Base-by-base conservation (phyloP, 2,329 filamentous ascomycete species). In the Sphaerostilbella broomeana region DNA sequence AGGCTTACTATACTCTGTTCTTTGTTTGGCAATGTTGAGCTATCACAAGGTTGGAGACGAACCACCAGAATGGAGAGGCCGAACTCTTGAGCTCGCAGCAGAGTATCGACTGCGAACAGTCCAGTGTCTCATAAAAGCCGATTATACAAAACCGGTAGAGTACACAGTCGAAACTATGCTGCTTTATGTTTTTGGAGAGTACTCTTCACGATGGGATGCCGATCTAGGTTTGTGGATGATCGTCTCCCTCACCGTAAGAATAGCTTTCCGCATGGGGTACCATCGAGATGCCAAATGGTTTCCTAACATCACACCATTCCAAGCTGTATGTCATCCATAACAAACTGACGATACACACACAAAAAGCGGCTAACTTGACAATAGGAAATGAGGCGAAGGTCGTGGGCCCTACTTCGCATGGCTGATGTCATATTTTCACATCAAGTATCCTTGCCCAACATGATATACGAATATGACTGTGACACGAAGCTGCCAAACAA, bases 41-140 rank as follows among this genome's bases (percentile, higher is more conserved):
- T 90, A 88, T 52, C 74, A 84, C 55, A 81, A 84, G 57, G 81
- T 84, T 33, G 84, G 84, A 3, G 85, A 90, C 49, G 86, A 89
- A 60, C 85, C 85, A 19, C 71, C 79, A 1, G 84, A 89, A 59
- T 88, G 83, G 72, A 79, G 77, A 53, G 83, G 81, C n/a, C 73
- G 71, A 30, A 69, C 72, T 4, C 54, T 78, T 31, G 77, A 81
- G 35, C 49, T 81, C 47, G 77, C 77, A 9, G 65, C 70, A 12
- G 73, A 81, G 46, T 90, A 84, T 54, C 74, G 84, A 17, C 58
- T 81, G 40, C 72, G 84, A 35, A 87, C 84, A 6, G 84, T 87
- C 6, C 85, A 92, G 61, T 88, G 84, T 50, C 69, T 92, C 19
- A 69, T 86, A 10, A 74, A 81, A 40, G 81, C 81, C 8, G 84